A percentile compares a stretch with the other conserved stretches of the same genome.
Evolutionary conservation across 1,284 basidiomycete genomes (phyloP).

Genomic region (Schizophyllum amplum): DNA sequence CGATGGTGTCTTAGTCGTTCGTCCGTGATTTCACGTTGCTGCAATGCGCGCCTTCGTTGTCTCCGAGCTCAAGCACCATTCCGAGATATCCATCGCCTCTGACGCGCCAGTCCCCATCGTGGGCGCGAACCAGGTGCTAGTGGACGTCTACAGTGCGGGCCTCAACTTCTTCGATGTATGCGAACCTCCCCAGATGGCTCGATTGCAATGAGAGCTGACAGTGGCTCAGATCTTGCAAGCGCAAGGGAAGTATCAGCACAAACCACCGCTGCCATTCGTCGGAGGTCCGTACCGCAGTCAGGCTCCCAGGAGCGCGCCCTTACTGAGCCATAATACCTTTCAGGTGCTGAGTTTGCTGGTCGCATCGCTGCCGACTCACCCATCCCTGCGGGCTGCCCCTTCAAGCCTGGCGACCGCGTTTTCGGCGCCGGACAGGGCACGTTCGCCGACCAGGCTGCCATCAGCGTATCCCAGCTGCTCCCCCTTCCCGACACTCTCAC

Average conservation of each 20-base stretch:
- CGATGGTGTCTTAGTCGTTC: background rate
- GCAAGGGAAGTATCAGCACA: slow-evolving; percentile 83
- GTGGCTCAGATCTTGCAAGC: slow-evolving; percentile 63
- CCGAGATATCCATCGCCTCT: slow-evolving; percentile 48
- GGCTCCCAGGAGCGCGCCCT: background rate
- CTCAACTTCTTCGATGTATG: slow-evolving; percentile 81
- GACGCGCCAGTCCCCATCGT: slow-evolving; percentile 57
- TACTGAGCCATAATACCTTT: background rate
- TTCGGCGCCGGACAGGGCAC: slow-evolving; percentile 66
- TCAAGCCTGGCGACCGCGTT: slow-evolving; percentile 79
- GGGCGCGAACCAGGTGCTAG: slow-evolving; percentile 55
- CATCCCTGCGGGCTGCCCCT: slow-evolving; percentile 77
- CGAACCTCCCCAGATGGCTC: background rate
- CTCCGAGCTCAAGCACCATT: slow-evolving; percentile 66
- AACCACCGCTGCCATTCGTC: slow-evolving; percentile 75
- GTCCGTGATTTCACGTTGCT: slow-evolving; percentile 25
- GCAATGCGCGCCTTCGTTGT: slow-evolving; percentile 78
- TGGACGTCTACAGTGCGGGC: slow-evolving; percentile 75
- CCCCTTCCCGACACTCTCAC: slow-evolving; percentile 16
- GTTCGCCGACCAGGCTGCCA: slow-evolving; percentile 21
- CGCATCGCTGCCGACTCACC: slow-evolving; percentile 66
- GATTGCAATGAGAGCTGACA: background rate
- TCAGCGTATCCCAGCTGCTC: slow-evolving; percentile 4
- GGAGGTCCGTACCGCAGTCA: background rate
- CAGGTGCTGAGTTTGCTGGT: slow-evolving; percentile 82